Base-by-base conservation (phyloP, 2,329 filamentous ascomycete species). In the Metarhizium guizhouense region DNA sequence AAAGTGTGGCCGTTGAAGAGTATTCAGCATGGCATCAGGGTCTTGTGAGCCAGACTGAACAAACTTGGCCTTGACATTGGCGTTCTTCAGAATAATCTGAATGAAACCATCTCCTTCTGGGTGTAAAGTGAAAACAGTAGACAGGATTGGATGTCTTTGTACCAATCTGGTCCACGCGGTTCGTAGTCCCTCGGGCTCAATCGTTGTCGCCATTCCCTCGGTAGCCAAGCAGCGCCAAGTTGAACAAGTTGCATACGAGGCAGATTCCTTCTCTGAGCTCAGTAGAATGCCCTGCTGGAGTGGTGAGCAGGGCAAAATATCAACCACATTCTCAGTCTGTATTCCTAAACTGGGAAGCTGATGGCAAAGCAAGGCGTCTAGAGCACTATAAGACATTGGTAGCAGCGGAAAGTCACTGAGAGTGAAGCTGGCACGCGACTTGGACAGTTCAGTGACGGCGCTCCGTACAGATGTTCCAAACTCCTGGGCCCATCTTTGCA, bases 101-200 rank as follows among this genome's bases (percentile, higher is more conserved):
- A 57, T 51, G 30, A 58, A 60, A 11, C 50, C 51, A 34, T 56
- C 52, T 11, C 56, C 54, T 6, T 58, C 58, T 2, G 56, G 56
- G 16, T 58, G 58, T 16, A 57, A 43, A 8, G 54, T 43, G 20
- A 59, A 59, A 3, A 60, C 52, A 1, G 54, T 57, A 25, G 47
- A 53, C n/a, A 57, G 38, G 3, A 57, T 53, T 3, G 53, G 54
- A 16, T 58, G 57, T 4, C 53, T 51, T 4, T 49, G 18, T 32
- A 54, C 51, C 18, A 53, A 13, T 16, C 3, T 48, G 11, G 6
- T 48, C 52, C 52, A 54, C 16, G 52, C 43, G n/a, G 25, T 7
- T 40, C 45, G 8, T 3, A 54, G 25, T 25, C 30, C 20, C 16
- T 18, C 4, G 3, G 43, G 38, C 29, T 38, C 29, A 25, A 42